These are phyloP conservation scores for Pichia rugopelliculosa DNA, from an alignment of 805 yeast species.

Conservation along the genomic window DNA sequence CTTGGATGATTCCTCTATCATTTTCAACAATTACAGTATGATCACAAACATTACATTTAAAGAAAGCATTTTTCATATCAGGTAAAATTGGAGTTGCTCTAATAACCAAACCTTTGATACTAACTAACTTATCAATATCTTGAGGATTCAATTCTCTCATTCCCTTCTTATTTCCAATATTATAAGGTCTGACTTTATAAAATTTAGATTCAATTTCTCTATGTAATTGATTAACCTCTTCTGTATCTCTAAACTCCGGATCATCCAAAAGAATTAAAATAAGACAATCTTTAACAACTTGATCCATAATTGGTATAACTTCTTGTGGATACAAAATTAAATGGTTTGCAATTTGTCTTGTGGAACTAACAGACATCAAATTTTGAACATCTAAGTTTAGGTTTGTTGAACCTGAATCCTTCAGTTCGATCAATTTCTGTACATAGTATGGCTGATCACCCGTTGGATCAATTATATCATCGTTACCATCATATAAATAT, in stretches of 20 bases:
- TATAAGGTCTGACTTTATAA: conserved; percentile 86
- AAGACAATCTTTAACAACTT: conserved; percentile 84
- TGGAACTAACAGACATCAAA: conserved; percentile 63
- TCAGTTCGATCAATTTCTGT: conserved; percentile 64
- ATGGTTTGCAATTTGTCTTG: conserved; percentile 77
- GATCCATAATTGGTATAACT: conserved; percentile 96
- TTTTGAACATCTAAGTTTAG: conserved; percentile 80
- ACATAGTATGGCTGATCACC: conserved; percentile 75
- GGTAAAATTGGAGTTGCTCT: conserved; percentile 90
- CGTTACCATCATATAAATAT: conserved; percentile 38
- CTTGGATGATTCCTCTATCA: conserved; percentile 90
- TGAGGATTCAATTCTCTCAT: conserved; percentile 91
- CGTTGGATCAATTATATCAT: conserved; percentile 33
- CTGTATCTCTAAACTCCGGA: conserved; percentile 15
- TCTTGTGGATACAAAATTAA: conserved; percentile 92
- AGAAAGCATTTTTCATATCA: conserved; percentile 95
- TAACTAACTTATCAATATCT: conserved; percentile 88
- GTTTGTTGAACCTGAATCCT: conserved; percentile 70
- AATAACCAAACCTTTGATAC: conserved; percentile 83
- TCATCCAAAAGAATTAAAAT: conserved; percentile 59
- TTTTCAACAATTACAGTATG: conserved; percentile 88
- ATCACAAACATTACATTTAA: conserved; percentile 90
- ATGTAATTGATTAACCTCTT: conserved; percentile 25
- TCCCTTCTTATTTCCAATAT: conserved; percentile 64
- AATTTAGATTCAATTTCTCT: conserved; percentile 71